Evolutionary conservation across 805 yeast genomes (phyloP).

Genomic region (Ascoidea tarda): DNA sequence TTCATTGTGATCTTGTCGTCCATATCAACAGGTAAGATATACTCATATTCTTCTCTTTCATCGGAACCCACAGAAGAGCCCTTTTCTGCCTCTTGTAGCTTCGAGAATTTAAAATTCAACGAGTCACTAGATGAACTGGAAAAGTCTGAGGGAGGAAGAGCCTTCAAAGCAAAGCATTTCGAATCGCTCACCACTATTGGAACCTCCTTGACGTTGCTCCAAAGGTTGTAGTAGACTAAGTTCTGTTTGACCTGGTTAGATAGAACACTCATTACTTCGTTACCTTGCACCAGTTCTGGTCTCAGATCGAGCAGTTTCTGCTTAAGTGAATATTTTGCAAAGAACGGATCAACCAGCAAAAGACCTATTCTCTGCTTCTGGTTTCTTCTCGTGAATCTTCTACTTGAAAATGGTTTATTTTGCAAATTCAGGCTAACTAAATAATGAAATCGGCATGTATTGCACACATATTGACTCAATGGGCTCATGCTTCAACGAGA

Average conservation of each 20-base stretch:
- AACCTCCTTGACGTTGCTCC: slow-evolving; percentile 13
- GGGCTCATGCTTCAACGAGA: too few species aligned
- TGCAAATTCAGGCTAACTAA: too few species aligned
- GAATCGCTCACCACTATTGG: background rate
- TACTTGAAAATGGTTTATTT: too few species aligned
- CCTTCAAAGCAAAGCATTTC: slow-evolving; percentile 9
- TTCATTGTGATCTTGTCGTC: slow-evolving; percentile 20
- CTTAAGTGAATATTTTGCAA: too few species aligned
- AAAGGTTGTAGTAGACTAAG: slow-evolving; percentile 11
- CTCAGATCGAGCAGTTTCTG: too few species aligned
- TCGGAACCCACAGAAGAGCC: slow-evolving; percentile 1
- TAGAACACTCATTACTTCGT: background rate
- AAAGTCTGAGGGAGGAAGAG: slow-evolving; percentile 9
- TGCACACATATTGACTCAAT: too few species aligned
- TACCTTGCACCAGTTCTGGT: background rate
- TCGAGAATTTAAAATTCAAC: too few species aligned
- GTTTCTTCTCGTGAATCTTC: too few species aligned
- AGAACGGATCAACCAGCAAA: too few species aligned
- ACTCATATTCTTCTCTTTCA: background rate
- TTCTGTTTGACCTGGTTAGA: slow-evolving; percentile 12
- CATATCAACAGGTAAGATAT: slow-evolving; percentile 23
- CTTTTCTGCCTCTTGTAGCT: slow-evolving; percentile 1
- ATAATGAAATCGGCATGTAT: too few species aligned
- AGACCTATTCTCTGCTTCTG: too few species aligned
- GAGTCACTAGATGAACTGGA: too few species aligned